Base-by-base conservation (phyloP, 352 stramenopile genomes). In the Globisporangium polare region DNA sequence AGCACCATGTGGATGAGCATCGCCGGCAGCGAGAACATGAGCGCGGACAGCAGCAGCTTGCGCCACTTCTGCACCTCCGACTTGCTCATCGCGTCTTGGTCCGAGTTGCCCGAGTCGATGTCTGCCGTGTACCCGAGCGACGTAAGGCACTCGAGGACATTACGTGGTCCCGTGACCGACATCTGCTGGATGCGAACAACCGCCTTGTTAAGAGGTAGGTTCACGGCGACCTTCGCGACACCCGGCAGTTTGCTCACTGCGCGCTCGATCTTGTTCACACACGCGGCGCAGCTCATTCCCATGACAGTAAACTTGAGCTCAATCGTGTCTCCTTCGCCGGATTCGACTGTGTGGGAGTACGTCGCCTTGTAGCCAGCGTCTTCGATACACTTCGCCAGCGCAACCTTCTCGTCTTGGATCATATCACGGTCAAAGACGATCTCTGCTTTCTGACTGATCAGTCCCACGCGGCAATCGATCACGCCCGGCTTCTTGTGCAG, bases 1-100 rank as follows among this genome's bases (percentile, higher is more conserved):
- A 95, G 66, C 42, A 96, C 80, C 86, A 95, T 95, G 78, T 95
- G 83, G 42, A 96, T 90, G 17, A 95, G 61, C 70, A 86, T 92
- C 18, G 83, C 83, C 2, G 88, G 88, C 26, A 93, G 62, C n/a
- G 88, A 88, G 64, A 96, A 96, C 17, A 95, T 45, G 66, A 95
- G 75, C 54, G 83, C 81, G 10, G 74, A 89, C 22, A 85, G 73
- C 47, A 96, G 64, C 46, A 95, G 65, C 22, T 75, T 67, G 46
- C 77, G 74, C 86, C 88, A 96, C 63, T 93, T 88, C 15, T 82
- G 49, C 47, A 87, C 83, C 63, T 96, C 83, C 31, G 71, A 86
- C 57, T 83, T 79, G 61, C 78, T 91, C 58, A 89, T 58, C 4
- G 73, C 71, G 4, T 88, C 77, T 59, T 89, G 77, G 54, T 93